A percentile compares a stretch with the other conserved stretches of the same genome.
Conservation (phyloP, 2,329 filamentous ascomycete species). For the Rhinocladiella mackenziei region DNA sequence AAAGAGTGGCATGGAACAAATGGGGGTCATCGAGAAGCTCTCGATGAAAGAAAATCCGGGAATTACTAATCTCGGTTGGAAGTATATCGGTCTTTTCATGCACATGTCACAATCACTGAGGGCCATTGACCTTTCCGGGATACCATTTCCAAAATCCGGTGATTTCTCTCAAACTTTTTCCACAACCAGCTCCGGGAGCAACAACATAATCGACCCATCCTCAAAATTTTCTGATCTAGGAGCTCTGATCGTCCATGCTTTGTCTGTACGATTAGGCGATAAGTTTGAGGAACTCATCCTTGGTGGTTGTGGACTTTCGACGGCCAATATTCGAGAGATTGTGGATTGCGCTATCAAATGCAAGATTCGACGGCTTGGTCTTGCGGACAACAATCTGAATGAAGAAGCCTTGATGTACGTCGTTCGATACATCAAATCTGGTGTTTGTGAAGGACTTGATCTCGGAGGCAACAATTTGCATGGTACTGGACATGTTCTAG, state of each 20-base stretch:
- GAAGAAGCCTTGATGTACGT: constrained; percentile 71
- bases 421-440: constrained; percentile 68
- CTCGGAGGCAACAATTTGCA: constrained; percentile 75
- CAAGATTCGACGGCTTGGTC: constrained; percentile 71
- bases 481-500: constrained; percentile 44
- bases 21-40: constrained; percentile 77
- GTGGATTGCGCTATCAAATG: constrained; percentile 79
- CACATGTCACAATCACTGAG: constrained; percentile 86
- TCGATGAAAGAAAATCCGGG: constrained; percentile 85
- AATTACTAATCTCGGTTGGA: constrained; percentile 84
- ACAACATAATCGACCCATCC: constrained; percentile 20
- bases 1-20: constrained; percentile 33
- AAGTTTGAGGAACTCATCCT: constrained; percentile 79
- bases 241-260: constrained; percentile 66
- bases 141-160: constrained; percentile 60
- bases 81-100: constrained; percentile 80
- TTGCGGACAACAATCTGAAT: constrained; percentile 77
- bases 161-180: constrained; percentile 18
- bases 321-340: constrained; percentile 67
- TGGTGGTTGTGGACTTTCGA: constrained; percentile 69
- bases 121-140: constrained; percentile 78
- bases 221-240: constrained; percentile 50
- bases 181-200: constrained; percentile 20
- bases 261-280: constrained; percentile 72
- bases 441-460: constrained; percentile 81